These are phyloP conservation scores for Prunus campanulata DNA, from an alignment of 306 rosid genomes.

Conservation along the genomic window DNA sequence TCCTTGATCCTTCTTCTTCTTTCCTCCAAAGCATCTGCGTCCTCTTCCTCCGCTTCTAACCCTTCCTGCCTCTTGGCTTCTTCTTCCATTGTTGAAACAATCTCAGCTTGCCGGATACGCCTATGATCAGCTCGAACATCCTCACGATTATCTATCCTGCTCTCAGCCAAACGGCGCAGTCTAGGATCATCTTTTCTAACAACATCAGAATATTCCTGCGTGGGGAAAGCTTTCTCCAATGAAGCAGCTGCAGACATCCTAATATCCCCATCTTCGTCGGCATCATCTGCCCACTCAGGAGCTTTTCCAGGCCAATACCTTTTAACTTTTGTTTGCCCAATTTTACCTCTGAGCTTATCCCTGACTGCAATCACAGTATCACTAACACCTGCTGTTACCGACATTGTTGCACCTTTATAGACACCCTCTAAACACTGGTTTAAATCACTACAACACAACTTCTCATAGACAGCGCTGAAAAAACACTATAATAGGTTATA, in stretches of 20 bases:
- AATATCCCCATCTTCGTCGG: conserved; percentile 65
- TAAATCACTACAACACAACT: no score
- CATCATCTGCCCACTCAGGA: conserved; percentile 93
- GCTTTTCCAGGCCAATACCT: conserved; percentile 98
- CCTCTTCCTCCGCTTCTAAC: conserved; percentile 75
- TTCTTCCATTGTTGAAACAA: conserved; percentile 85
- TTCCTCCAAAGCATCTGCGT: conserved; percentile 74
- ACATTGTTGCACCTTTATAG: conserved; percentile 42
- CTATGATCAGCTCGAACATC: conserved; percentile 92
- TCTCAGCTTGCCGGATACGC: conserved; percentile 90
- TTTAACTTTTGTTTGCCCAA: conserved; percentile 84
- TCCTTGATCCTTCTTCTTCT: conserved; percentile 72
- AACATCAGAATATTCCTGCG: conserved; percentile 45
- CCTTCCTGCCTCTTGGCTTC: conserved; percentile 87
- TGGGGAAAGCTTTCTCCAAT: conserved; percentile 72
- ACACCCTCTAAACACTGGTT: conserved; percentile 9
- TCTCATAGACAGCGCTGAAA: no score
- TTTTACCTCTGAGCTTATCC: conserved; percentile 93
- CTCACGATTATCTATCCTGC: conserved; percentile 79
- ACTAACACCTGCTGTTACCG: conserved; percentile 97
- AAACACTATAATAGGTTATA: no score
- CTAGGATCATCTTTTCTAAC: conserved; percentile 74
- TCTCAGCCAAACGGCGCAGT: conserved; percentile 75
- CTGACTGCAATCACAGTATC: conserved; percentile 78
- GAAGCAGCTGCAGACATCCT: conserved; percentile 55